Conservation (phyloP, 192 early-diverging fungal species). For the Piromyces finnis region DNA sequence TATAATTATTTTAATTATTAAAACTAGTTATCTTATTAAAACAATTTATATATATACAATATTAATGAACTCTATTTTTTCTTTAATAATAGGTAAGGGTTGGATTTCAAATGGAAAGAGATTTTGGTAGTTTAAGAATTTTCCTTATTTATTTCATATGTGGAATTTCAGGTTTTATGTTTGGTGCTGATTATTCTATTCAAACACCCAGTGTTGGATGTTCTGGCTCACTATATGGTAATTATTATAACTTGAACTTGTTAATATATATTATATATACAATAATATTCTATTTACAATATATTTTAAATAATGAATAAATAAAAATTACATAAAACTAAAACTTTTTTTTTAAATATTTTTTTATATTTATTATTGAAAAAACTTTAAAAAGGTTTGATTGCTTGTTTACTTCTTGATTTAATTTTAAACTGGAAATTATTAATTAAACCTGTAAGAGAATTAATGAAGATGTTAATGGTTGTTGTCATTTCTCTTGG, state of each 20-base stretch:
- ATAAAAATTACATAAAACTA: too few relatives aligned
- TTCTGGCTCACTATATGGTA: slow-evolving; percentile 32
- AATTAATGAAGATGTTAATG: slow-evolving; percentile 44
- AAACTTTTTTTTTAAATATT: too few relatives aligned
- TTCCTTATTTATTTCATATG: slow-evolving; percentile 48
- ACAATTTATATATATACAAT: too few relatives aligned
- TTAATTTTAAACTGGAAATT: slow-evolving; percentile 58
- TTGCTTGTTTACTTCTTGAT: slow-evolving; percentile 61
- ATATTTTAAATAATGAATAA: background rate
- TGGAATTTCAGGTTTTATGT: slow-evolving; percentile 65
- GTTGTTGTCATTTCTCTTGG: slow-evolving; percentile 44
- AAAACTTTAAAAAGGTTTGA: too few relatives aligned
- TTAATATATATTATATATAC: too few relatives aligned
- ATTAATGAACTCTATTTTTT: too few relatives aligned
- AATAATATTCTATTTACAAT: too few relatives aligned
- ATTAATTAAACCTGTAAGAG: slow-evolving; percentile 37
- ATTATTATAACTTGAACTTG: too few relatives aligned
- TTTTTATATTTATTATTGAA: too few relatives aligned
- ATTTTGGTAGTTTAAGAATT: slow-evolving; percentile 56
- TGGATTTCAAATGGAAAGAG: slow-evolving; percentile 53
- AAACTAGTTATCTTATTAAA: too few relatives aligned
- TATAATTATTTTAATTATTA: too few relatives aligned
- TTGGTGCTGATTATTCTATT: slow-evolving; percentile 48
- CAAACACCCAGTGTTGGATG: slow-evolving; percentile 30
- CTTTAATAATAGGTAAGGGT: too few relatives aligned